Base-by-base conservation (phyloP, 768 basidiomycete genomes). In the Dioszegia hungarica region DNA sequence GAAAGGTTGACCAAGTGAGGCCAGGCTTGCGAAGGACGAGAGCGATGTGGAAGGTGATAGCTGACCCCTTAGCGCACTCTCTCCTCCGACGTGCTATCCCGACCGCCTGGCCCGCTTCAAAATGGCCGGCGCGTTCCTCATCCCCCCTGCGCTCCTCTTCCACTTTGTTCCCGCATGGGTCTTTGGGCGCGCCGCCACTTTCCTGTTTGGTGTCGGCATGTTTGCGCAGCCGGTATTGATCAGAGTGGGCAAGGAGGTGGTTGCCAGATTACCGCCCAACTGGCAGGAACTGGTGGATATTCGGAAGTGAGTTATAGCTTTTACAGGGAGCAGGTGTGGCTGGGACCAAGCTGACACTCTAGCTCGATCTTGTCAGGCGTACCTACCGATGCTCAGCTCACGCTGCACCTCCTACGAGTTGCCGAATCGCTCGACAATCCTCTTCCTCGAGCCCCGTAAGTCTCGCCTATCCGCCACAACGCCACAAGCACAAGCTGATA, bases 331-430 rank as follows among this genome's bases (percentile, higher is more conserved):
- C n/a, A n/a, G n/a, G n/a, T n/a, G n/a, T n/a, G n/a, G n/a, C n/a
- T n/a, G n/a, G n/a, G n/a, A 46, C 34, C 3, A 45, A 24, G 39
- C 49, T 55, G 27, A 56, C 49, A n/a, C 5, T 43, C 2, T 48
- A 75, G 73, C 64, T 77, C 77, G 1, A 62, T 78, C 51, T 54
- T 78, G 34, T 75, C 71, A 36, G 61, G 72, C 22, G 78, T 79
- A 2, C 78, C 78, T 8, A 79, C 77, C 54, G 72, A 79, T 60
- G 73, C 74, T 24, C 78, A 78, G 40, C 62, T 78, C 37, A 74
- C 74, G 4, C 66, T 79, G 4, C 74, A 78, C 56, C 57, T 78
- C 36, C 62, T 78, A 9, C 73, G 78, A 37, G 68, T 77, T 27
- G 73, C 67, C 11, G 77, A 79, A 62, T 67, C 64, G 0, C 59